Conservation (phyloP, 2,329 filamentous ascomycete genomes). For the Fusarium succisae region DNA sequence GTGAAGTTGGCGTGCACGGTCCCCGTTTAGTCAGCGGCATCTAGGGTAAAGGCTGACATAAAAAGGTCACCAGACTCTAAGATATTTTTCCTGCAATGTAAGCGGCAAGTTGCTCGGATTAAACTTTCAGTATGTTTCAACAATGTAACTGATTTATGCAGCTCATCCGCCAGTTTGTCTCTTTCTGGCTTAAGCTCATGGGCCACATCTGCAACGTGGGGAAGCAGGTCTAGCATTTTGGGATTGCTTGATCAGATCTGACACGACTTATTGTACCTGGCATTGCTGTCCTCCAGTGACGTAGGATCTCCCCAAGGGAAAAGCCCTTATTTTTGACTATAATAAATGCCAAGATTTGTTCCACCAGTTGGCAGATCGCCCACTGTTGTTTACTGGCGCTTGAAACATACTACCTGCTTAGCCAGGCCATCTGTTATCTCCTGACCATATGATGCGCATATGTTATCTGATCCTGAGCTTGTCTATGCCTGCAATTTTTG, state of each 20-base stretch:
- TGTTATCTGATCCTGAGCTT: not conserved
- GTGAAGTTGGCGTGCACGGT: conserved; percentile 52
- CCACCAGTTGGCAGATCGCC: not conserved
- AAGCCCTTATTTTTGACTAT: not conserved
- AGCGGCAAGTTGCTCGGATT: not conserved
- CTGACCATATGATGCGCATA: not conserved
- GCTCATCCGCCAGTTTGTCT: conserved; percentile 9
- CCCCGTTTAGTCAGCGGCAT: conserved; percentile 22
- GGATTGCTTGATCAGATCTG: conserved; percentile 14
- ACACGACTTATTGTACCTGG: conserved; percentile 9
- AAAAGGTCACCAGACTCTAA: not conserved
- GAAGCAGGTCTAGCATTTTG: conserved; percentile 25
- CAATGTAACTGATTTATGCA: not conserved
- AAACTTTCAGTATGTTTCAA: not conserved
- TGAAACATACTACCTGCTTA: not conserved
- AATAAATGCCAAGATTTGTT: not conserved
- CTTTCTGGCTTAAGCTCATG: conserved; percentile 17
- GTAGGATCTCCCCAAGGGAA: not conserved
- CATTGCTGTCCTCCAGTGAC: not conserved
- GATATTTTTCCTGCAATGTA: not conserved
- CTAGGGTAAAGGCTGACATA: not conserved
- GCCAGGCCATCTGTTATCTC: not conserved
- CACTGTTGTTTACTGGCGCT: not conserved
- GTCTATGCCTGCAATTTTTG: not conserved
- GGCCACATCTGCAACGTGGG: conserved; percentile 19